A percentile compares a stretch with the other conserved stretches of the same genome.
Evolutionary conservation across 768 basidiomycete species (phyloP).

Genomic region (Mycena galericulata): DNA sequence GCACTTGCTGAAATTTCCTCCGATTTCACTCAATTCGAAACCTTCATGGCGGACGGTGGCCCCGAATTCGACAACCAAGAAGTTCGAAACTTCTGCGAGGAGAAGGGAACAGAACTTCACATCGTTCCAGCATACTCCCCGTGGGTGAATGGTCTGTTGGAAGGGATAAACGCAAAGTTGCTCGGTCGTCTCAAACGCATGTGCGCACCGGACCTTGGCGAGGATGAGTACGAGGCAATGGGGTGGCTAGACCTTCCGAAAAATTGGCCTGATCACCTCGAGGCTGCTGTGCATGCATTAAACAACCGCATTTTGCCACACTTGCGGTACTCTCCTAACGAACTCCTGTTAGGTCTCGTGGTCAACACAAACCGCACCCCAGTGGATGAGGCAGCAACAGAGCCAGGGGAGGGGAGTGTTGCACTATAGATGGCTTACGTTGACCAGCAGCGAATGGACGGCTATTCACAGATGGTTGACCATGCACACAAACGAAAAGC

Average conservation of each 20-base stretch:
- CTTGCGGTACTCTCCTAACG: constrained; percentile 8
- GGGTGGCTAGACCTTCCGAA: constrained; percentile 24
- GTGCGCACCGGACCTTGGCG: constrained; percentile 38
- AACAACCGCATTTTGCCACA: constrained; percentile 13
- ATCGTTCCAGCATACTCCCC: constrained; percentile 38
- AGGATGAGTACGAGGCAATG: constrained; percentile 26
- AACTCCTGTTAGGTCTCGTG: constrained; percentile 8
- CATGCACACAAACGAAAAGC: constrained; percentile 35
- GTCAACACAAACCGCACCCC: neutral
- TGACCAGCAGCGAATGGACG: constrained; percentile 36
- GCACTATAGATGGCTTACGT: constrained; percentile 37
- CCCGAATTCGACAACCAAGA: constrained; percentile 9
- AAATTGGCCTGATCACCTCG: constrained; percentile 42
- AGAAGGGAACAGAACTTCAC: neutral
- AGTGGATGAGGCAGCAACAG: neutral
- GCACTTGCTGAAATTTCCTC: neutral
- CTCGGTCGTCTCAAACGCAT: constrained; percentile 34
- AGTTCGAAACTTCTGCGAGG: neutral
- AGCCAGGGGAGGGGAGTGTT: neutral
- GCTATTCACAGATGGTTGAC: constrained; percentile 20
- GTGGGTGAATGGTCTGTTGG: constrained; percentile 46
- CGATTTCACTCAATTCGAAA: neutral
- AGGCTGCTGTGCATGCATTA: constrained; percentile 25
- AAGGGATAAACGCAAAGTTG: constrained; percentile 40
- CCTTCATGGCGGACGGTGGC: constrained; percentile 6